Conservation (phyloP, 805 yeast genomes). For the Candida verbasci region DNA sequence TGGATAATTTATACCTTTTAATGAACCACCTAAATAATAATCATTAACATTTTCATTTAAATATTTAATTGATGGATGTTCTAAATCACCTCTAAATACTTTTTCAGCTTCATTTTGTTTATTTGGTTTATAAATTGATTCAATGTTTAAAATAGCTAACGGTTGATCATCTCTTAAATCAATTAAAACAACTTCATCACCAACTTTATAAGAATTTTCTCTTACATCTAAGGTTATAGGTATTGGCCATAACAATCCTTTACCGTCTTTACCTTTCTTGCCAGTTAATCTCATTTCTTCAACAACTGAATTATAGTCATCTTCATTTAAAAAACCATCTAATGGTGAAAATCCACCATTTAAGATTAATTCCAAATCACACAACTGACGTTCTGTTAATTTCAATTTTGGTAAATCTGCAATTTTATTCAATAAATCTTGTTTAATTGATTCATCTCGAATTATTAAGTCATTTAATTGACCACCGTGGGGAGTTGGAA, state of each 20-base stretch:
- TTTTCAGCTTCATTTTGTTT: conserved; percentile 74
- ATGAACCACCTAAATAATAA: conserved; percentile 79
- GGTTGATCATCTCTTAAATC: conserved; percentile 80
- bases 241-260: conserved; percentile 83
- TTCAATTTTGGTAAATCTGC: conserved; percentile 38
- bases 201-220: conserved; percentile 38
- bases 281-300: conserved; percentile 63
- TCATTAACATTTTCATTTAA: conserved; percentile 73
- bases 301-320: conserved; percentile 67
- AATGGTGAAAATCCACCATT: conserved; percentile 93
- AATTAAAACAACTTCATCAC: conserved; percentile 65
- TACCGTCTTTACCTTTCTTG: conserved; percentile 26
- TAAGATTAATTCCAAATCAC: conserved; percentile 87
- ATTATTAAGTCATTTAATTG: conserved; percentile 75
- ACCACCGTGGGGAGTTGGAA: conserved; percentile 86
- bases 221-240: conserved; percentile 87
- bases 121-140: conserved; percentile 77
- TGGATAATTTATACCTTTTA: conserved; percentile 81
- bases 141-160: conserved; percentile 76
- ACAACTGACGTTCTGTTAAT: conserved; percentile 82
- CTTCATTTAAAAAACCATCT: conserved; percentile 60
- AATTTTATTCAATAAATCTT: conserved; percentile 51
- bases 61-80: conserved; percentile 88
- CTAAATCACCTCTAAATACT: conserved; percentile 95
- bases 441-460: conserved; percentile 67